Evolutionary conservation across 2,329 filamentous ascomycete species (phyloP).

Genomic region (Gyromitra esculenta): DNA sequence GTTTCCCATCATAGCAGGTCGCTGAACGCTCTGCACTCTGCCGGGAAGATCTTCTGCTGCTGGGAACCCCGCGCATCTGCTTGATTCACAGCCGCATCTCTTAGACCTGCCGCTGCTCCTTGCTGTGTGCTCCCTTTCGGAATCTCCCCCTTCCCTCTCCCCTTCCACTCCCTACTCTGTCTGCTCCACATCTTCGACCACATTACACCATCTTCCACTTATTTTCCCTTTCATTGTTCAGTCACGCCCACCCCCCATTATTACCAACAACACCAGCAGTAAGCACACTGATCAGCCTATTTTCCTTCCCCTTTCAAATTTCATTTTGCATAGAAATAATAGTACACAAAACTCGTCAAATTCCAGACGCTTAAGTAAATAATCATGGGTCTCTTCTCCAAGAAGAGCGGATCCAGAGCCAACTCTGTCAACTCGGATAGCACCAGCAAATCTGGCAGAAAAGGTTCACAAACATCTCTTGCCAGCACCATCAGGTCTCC

Average conservation of each 20-base stretch:
- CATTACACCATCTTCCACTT: conserved; percentile 4
- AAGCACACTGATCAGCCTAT: not conserved
- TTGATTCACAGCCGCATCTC: conserved; percentile 45
- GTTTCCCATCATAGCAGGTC: conserved; percentile 14
- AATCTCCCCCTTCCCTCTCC: conserved; percentile 10
- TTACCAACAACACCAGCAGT: conserved; percentile 6
- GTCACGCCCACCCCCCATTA: conserved; percentile 11
- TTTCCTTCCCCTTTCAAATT: conserved; percentile 13
- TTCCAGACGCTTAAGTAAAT: conserved; percentile 26
- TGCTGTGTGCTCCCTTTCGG: conserved; percentile 16
- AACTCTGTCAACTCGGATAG: conserved; percentile 63
- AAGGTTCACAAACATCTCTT: conserved; percentile 63
- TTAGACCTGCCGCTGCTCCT: conserved; percentile 25
- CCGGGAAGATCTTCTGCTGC: conserved; percentile 44
- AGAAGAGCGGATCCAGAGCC: conserved; percentile 63
- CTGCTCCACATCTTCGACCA: conserved; percentile 10
- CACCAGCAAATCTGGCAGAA: conserved; percentile 63
- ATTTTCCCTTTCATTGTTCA: not conserved
- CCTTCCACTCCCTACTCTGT: not conserved
- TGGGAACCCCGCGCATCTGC: conserved; percentile 44
- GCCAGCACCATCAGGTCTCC: conserved; percentile 62
- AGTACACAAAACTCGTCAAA: conserved; percentile 10
- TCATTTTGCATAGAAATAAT: conserved; percentile 3
- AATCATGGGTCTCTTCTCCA: conserved; percentile 66
- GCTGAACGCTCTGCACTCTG: conserved; percentile 29